These are phyloP conservation scores for Hanseniaspora uvarum DNA, from an alignment of 1,139 yeast species.

Conservation along the genomic window DNA sequence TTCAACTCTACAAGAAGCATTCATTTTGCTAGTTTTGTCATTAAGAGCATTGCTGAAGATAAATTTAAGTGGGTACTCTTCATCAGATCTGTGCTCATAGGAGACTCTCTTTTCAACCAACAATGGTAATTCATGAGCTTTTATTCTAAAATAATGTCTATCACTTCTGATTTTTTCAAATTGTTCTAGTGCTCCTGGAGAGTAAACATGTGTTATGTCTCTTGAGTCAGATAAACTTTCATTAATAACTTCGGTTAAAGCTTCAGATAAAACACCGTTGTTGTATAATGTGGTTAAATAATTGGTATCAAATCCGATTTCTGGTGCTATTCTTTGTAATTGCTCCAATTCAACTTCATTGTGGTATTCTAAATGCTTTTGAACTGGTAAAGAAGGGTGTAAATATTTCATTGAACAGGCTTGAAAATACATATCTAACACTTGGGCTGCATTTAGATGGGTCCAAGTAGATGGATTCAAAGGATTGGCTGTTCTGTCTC, in stretches of 20 bases:
- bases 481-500: constrained; percentile 14
- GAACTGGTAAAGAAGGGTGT: constrained; percentile 3
- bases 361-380: constrained; percentile 8
- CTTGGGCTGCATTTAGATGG: constrained; percentile 50
- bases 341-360: constrained; percentile 41
- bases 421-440: constrained; percentile 46
- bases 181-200: constrained; percentile 49
- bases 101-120: constrained; percentile 63
- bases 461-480: constrained; percentile 51
- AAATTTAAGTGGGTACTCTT: constrained; percentile 50
- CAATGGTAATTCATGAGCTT: constrained; percentile 87
- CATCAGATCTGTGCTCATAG: constrained; percentile 40
- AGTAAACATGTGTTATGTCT: constrained; percentile 33
- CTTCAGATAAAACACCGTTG: constrained; percentile 31
- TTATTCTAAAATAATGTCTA: constrained; percentile 60
- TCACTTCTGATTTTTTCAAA: constrained; percentile 54
- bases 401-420: constrained; percentile 14
- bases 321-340: constrained; percentile 35
- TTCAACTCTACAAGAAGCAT: constrained; percentile 52
- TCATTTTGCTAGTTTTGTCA: constrained; percentile 60
- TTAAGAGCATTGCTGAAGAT: constrained; percentile 66
- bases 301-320: constrained; percentile 30
- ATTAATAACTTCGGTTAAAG: constrained; percentile 29
- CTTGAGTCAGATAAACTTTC: constrained; percentile 30
- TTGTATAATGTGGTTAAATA: constrained; percentile 33